These are phyloP conservation scores for Penicillium pulvis DNA, from an alignment of 495 filamentous ascomycete species.

Conservation along the genomic window DNA sequence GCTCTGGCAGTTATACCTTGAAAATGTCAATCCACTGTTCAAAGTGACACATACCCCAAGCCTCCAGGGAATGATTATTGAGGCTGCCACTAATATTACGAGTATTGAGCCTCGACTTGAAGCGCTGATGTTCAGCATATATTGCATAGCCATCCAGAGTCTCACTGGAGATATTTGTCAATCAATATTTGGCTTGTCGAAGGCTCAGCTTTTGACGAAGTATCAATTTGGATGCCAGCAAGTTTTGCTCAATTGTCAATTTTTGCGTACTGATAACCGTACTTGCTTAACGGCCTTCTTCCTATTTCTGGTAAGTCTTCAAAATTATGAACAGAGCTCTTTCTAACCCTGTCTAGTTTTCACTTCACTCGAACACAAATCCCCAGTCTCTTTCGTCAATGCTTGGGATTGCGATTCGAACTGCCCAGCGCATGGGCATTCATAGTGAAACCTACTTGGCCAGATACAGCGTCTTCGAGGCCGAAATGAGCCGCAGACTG, in stretches of 20 bases:
- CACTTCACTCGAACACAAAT: constrained; percentile 43
- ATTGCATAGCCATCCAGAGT: constrained; percentile 51
- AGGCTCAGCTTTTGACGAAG: constrained; percentile 43
- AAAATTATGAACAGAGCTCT: background rate
- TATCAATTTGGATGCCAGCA: constrained; percentile 59
- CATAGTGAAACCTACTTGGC: constrained; percentile 44
- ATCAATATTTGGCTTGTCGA: constrained; percentile 42
- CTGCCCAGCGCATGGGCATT: constrained; percentile 56
- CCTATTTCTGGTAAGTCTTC: constrained; percentile 55
- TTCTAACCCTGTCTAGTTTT: constrained; percentile 42
- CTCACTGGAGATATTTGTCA: constrained; percentile 44
- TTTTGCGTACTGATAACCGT: constrained; percentile 49
- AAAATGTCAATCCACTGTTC: constrained; percentile 55
- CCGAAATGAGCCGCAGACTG: constrained; percentile 59
- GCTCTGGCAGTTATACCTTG: constrained; percentile 53
- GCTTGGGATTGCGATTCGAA: constrained; percentile 54
- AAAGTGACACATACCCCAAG: constrained; percentile 57
- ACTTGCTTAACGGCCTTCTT: constrained; percentile 62
- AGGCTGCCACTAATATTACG: constrained; percentile 30
- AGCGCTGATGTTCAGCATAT: constrained; percentile 59
- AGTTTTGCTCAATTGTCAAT: constrained; percentile 49
- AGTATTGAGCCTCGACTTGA: constrained; percentile 27
- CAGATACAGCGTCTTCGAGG: constrained; percentile 45
- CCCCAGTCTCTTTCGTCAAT: constrained; percentile 57
- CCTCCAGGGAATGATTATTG: constrained; percentile 46